A percentile compares a stretch with the other conserved stretches of the same genome.
phyloP scores from a whole-genome alignment of 257 asterid genomes.

The Prunella vulgaris region DNA sequence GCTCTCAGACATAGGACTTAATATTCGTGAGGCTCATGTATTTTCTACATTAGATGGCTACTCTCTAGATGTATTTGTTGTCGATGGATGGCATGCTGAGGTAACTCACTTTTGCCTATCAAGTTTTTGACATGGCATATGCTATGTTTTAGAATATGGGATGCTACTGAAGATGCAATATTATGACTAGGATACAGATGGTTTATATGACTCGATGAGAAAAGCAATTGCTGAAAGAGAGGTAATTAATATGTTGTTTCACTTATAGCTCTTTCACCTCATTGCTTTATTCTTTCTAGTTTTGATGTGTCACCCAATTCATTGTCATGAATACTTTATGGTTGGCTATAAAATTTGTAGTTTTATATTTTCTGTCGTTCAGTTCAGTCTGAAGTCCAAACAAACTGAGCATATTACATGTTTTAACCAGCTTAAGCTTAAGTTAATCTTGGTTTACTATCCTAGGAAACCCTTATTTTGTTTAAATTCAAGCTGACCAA shows the following conservation, averaged over 20 bases:
- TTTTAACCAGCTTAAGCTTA: neutral
- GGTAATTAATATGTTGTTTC: conserved; percentile 38
- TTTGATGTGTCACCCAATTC: neutral
- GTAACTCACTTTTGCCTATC: conserved; percentile 38
- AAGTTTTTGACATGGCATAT: conserved; percentile 6
- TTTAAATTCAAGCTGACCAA: neutral
- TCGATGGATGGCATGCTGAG: conserved; percentile 94
- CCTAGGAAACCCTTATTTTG: neutral
- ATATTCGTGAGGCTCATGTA: conserved; percentile 98
- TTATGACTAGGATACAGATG: conserved; percentile 66
- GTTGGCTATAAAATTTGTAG: neutral
- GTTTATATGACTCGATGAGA: conserved; percentile 58
- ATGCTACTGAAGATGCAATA: conserved; percentile 55
- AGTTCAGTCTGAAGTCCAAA: neutral
- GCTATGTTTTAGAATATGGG: conserved; percentile 3
- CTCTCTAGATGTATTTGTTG: conserved; percentile 88
- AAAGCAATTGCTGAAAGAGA: conserved; percentile 67
- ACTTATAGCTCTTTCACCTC: neutral
- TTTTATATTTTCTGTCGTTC: neutral
- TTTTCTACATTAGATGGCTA: conserved; percentile 90
- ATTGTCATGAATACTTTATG: neutral
- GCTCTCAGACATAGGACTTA: conserved; percentile 92
- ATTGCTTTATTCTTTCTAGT: neutral
- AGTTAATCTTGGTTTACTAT: neutral
- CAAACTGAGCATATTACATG: neutral